These are phyloP conservation scores for Entrophospora sp. DNA, from an alignment of 192 early-diverging fungal genomes.

Conservation along the genomic window DNA sequence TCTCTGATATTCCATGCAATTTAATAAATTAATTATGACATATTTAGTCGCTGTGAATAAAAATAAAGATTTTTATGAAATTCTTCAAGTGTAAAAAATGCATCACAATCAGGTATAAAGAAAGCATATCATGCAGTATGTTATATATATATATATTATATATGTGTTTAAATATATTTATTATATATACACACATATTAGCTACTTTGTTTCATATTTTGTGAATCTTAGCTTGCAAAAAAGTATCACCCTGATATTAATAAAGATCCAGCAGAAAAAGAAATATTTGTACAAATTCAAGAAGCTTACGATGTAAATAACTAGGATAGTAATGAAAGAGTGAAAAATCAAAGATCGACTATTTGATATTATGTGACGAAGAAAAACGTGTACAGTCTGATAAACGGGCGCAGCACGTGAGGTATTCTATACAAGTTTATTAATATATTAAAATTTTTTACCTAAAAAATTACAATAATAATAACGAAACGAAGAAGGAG, in stretches of 20 bases:
- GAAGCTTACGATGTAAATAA: constrained; percentile 76
- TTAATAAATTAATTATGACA: too few species aligned
- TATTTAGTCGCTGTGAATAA: background rate
- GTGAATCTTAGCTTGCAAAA: constrained; percentile 87
- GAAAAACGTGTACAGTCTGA: constrained; percentile 87
- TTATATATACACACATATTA: constrained; percentile 16
- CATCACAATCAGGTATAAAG: constrained; percentile 84
- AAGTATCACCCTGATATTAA: constrained; percentile 98
- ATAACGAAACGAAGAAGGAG: constrained; percentile 14
- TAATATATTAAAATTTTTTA: constrained; percentile 1
- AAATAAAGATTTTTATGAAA: constrained; percentile 76
- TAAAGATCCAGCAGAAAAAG: constrained; percentile 82
- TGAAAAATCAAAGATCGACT: background rate
- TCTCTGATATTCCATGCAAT: too few species aligned
- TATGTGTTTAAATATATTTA: background rate
- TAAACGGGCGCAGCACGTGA: constrained; percentile 61
- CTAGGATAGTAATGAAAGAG: background rate
- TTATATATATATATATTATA: background rate
- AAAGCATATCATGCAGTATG: constrained; percentile 89
- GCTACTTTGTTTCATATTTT: background rate
- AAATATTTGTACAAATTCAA: constrained; percentile 97
- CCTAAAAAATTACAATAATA: background rate
- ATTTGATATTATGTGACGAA: constrained; percentile 82
- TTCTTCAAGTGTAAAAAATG: constrained; percentile 72
- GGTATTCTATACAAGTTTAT: background rate